phyloP scores from a whole-genome alignment of 805 yeast genomes.

The Hanseniaspora lindneri region DNA sequence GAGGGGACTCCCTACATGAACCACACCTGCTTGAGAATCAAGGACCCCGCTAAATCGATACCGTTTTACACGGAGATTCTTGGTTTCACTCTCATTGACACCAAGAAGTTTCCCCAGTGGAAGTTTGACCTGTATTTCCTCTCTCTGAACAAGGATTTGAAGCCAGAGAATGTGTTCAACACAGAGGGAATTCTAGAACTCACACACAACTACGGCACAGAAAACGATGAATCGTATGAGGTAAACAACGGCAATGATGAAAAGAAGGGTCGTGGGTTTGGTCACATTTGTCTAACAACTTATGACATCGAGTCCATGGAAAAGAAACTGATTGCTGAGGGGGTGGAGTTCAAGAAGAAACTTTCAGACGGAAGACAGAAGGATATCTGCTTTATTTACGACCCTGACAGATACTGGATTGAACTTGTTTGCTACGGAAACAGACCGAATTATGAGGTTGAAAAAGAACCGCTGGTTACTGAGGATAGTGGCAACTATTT shows the following conservation, averaged over 20 bases:
- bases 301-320: slow-evolving; percentile 61
- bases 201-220: slow-evolving; percentile 68
- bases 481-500: slow-evolving; percentile 31
- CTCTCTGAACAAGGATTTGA: slow-evolving; percentile 30
- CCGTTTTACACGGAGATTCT: slow-evolving; percentile 63
- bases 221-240: slow-evolving; percentile 42
- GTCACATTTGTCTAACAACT: slow-evolving; percentile 83
- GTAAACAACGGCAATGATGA: slow-evolving; percentile 74
- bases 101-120: slow-evolving; percentile 41
- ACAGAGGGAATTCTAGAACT: slow-evolving; percentile 64
- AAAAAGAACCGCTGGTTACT: slow-evolving; percentile 17
- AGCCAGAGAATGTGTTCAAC: slow-evolving; percentile 30
- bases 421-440: slow-evolving; percentile 59
- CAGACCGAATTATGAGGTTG: slow-evolving; percentile 16
- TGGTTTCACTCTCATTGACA: slow-evolving; percentile 53
- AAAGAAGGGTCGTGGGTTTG: slow-evolving; percentile 72
- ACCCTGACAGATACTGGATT: slow-evolving; percentile 95
- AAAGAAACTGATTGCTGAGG: slow-evolving; percentile 43
- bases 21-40: slow-evolving; percentile 69
- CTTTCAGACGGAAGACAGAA: slow-evolving; percentile 83
- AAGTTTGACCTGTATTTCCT: slow-evolving; percentile 61
- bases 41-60: slow-evolving; percentile 63
- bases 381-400: slow-evolving; percentile 86
- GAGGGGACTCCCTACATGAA: slow-evolving; percentile 30
- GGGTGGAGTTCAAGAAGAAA: slow-evolving; percentile 71